These are phyloP conservation scores for Ophiostoma piceae DNA, from an alignment of 2,329 filamentous ascomycete genomes.

Conservation along the genomic window DNA sequence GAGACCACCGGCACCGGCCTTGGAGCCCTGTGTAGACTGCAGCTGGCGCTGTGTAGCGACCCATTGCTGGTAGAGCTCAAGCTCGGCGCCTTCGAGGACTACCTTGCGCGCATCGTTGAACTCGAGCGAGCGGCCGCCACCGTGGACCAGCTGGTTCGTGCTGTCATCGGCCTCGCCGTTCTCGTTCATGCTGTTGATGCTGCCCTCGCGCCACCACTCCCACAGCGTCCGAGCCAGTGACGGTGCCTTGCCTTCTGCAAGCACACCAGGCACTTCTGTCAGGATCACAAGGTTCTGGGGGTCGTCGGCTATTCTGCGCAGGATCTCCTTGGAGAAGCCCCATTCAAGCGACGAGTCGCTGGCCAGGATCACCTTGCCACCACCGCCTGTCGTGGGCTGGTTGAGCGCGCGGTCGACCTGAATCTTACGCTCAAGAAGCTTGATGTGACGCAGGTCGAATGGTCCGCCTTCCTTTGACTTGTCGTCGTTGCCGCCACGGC, in stretches of 20 bases:
- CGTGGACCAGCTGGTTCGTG: conserved; percentile 55
- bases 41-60: conserved; percentile 82
- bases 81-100: conserved; percentile 68
- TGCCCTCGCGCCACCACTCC: conserved; percentile 64
- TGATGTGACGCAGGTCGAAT: conserved; percentile 84
- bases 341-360: conserved; percentile 88
- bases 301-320: conserved; percentile 69
- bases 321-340: conserved; percentile 82
- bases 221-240: conserved; percentile 72
- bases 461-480: conserved; percentile 60
- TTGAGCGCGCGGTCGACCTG: conserved; percentile 68
- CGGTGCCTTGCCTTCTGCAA: conserved; percentile 42
- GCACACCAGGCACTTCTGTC: conserved; percentile 62
- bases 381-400: conserved; percentile 41
- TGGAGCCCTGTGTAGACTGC: conserved; percentile 67
- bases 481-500: conserved; percentile 47
- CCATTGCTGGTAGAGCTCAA: conserved; percentile 83
- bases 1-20: conserved; percentile 37
- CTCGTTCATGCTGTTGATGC: conserved; percentile 45
- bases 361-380: conserved; percentile 75
- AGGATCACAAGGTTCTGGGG: conserved; percentile 78
- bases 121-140: conserved; percentile 57
- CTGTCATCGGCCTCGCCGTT: conserved; percentile 39
- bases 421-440: conserved; percentile 72
- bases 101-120: conserved; percentile 57